Evolutionary conservation across 208 protist genomes (phyloP).

Genomic region (Trypanosomatidae sp.): DNA sequence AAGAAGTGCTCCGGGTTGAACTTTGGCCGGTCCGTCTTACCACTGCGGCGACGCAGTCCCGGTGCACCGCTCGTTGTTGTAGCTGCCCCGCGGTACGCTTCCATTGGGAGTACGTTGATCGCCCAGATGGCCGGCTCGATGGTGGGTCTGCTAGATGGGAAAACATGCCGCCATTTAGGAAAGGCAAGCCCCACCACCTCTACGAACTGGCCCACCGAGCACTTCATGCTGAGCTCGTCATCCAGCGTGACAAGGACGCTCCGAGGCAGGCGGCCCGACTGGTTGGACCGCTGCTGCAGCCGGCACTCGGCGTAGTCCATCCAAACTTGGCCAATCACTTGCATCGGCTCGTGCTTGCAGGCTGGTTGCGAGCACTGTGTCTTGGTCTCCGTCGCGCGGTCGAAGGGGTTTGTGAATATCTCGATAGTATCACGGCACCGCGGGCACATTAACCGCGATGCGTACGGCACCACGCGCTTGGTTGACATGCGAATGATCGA

Average conservation of each 20-base stretch:
- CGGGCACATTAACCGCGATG: slow-evolving; percentile 65
- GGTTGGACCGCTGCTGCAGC: slow-evolving; percentile 82
- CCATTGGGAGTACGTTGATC: slow-evolving; percentile 74
- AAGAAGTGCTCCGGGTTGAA: slow-evolving; percentile 84
- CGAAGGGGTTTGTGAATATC: slow-evolving; percentile 59
- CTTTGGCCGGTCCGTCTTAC: slow-evolving; percentile 34
- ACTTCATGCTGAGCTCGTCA: slow-evolving; percentile 80
- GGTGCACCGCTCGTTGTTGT: slow-evolving; percentile 19
- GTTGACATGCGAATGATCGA: slow-evolving; percentile 84
- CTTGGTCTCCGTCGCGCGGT: slow-evolving; percentile 51
- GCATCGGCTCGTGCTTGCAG: slow-evolving; percentile 72
- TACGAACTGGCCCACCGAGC: slow-evolving; percentile 81
- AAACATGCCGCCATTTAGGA: slow-evolving; percentile 68
- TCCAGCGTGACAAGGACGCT: slow-evolving; percentile 82
- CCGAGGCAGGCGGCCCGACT: slow-evolving; percentile 70
- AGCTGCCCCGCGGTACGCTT: slow-evolving; percentile 68
- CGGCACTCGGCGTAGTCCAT: slow-evolving; percentile 92
- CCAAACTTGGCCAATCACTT: slow-evolving; percentile 74
- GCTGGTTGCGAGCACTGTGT: slow-evolving; percentile 41
- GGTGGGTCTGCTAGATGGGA: slow-evolving; percentile 53
- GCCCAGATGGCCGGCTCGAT: slow-evolving; percentile 85
- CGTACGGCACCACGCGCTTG: slow-evolving; percentile 77
- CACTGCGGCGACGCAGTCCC: slow-evolving; percentile 20
- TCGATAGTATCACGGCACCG: slow-evolving; percentile 55
- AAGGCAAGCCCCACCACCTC: slow-evolving; percentile 85